Evolutionary conservation across 352 stramenopile species (phyloP), one percentile per base, ranked within the genome.

Genomic region (Globisporangium paroecandrum): DNA sequence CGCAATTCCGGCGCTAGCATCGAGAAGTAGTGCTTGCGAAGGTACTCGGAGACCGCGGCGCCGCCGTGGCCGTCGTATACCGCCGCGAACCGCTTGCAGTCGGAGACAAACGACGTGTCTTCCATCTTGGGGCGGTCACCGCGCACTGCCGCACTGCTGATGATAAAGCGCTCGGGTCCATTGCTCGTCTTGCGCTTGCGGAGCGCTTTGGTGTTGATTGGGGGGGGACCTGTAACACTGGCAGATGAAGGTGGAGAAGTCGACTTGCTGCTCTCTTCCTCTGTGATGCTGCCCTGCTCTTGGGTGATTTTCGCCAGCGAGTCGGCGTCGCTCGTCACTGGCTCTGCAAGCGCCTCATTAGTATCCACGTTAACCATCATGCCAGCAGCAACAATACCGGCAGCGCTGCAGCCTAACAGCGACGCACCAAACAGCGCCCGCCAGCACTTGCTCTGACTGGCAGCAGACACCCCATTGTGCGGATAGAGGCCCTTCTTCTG

Each of bases 11-110:
- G 79, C 13, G 73, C 71, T 13, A 95, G 73, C 53, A 81, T 69
- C 2, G 78, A 71, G 46, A 85, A 96, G 8, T 93, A 73, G 34
- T 87, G 64, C 12, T 85, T 77, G 51, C 85, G 75, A 9, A 94
- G 68, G 70, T 90, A 89, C 51, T 90, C 67, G 24, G 89, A 81
- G 20, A 94, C 86, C 0, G 71, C 76, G 0, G 85, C 72, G 12
- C 89, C 89, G 54, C 89, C 89, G 41, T 96, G 89, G 25, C 89
- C 89, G 58, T 96, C 89, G 72, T 89, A 96, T 2, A 96, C 86
- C 1, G 87, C 89, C 4, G 83, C 71, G 56, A 94, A 94, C 18
- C 88, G 82, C 72, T 93, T 92, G 64, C 86, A 93, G 46, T 78
- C 76, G 34, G 88, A 94, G 5, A 96, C 75, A 70, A 83, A 93